phyloP scores from a whole-genome alignment of 345 rosid genomes.

The Pistacia integerrima region DNA sequence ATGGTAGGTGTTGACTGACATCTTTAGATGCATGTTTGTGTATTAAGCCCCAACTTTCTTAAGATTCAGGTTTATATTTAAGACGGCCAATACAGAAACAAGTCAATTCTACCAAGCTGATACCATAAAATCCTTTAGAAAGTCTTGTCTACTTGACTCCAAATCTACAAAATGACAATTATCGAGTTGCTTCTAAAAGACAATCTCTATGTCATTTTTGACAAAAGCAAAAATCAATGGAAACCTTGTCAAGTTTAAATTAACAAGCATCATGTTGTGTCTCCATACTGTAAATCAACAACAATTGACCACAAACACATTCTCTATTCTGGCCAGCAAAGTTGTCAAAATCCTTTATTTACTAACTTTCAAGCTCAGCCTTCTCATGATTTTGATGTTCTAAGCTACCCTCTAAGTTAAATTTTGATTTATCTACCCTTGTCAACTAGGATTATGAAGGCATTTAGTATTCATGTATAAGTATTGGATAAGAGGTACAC shows the following conservation, averaged over 20 bases:
- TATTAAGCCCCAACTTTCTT: no score
- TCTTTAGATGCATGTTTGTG: no score
- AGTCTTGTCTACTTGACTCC: no score
- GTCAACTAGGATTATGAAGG: not conserved
- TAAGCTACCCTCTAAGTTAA: not conserved
- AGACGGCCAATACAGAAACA: no score
- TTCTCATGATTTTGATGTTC: not conserved
- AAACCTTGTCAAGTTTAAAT: not conserved
- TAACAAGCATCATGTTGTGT: not conserved
- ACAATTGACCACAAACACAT: not conserved
- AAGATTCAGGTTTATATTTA: no score
- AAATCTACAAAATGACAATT: no score
- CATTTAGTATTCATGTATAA: not conserved
- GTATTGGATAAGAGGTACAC: no score
- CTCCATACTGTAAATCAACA: not conserved
- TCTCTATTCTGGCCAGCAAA: not conserved
- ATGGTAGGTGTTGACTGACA: no score
- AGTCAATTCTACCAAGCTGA: no score
- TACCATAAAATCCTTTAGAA: no score
- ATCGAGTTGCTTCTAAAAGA: no score
- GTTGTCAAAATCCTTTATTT: not conserved
- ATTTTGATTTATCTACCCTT: not conserved
- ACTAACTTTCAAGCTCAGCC: conserved; percentile 2
- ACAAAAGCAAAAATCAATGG: not conserved
- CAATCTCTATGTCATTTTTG: no score